Base-by-base conservation (phyloP, 768 basidiomycete species). In the Panaeolus papilionaceus region DNA sequence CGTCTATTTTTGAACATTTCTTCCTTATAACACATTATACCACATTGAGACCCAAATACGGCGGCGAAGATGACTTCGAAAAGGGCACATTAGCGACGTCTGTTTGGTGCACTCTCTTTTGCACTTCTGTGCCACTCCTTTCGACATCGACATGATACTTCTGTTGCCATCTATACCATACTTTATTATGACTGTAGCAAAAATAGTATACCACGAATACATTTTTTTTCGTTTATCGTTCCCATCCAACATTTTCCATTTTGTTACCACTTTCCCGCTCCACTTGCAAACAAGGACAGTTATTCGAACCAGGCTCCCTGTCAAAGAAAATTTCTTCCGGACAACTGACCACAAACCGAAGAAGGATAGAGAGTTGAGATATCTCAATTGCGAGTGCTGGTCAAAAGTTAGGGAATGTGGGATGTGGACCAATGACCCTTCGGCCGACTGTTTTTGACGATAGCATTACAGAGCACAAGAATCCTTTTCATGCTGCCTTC, bases 171-270 rank as follows among this genome's bases (percentile, higher is more conserved):
- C 26, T 58, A 58, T 58, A 58, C 54, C 54, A 58, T 58, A 58
- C 10, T 58, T 58, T 58, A 58, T 58, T 33, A 7, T 51, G 49
- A 51, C 33, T 58, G 54, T 58, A 58, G 54, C 54, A 58, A 58
- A 58, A 58, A 58, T 58, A 58, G 54, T 28, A 12, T 16, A 18
- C 33, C 10, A 23, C 8, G 18, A 51, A 51, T 51, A 26, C 11
- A 58, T 33, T 33, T 33, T 5, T 5, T 3, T 49, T 49, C 47
- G 23, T 6, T 49, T 49, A 20, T 58, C 28, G 33, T 33, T 58
- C 12, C 33, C 54, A 58, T 58, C 9, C 20, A 51, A 20, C 4
- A 18, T 9, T 26, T 3, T 23, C 6, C 47, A 23, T 0, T 3
- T 6, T 51, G 47, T 18, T 44, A 5, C 42, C 42, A 10, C 12